A percentile compares a stretch with the other conserved stretches of the same genome.
Evolutionary conservation across 2,329 filamentous ascomycete species (phyloP).

Genomic region (Rachicladosporium sp.): DNA sequence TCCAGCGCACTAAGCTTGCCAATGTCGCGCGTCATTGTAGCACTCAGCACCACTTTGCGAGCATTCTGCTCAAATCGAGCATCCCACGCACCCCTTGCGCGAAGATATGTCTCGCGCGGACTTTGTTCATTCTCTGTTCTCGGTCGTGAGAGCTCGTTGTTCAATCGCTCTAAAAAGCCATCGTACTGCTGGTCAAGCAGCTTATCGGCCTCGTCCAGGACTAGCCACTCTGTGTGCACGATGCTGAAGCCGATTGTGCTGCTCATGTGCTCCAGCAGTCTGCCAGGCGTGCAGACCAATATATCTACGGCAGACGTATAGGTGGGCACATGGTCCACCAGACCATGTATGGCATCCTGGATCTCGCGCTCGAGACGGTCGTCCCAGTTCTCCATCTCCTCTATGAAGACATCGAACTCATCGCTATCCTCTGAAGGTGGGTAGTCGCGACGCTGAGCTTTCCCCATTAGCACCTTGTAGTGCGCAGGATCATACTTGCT

Average conservation of each 20-base stretch:
- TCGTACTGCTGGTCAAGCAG: conserved; percentile 57
- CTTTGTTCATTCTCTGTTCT: conserved; percentile 13
- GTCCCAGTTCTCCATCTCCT: conserved; percentile 8
- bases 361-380: conserved; percentile 17
- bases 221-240: conserved; percentile 69
- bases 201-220: conserved; percentile 90
- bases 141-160: conserved; percentile 12
- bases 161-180: conserved; percentile 17
- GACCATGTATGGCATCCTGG: conserved; percentile 26
- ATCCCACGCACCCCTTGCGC: conserved; percentile 21
- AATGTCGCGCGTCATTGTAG: conserved; percentile 81
- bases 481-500: conserved; percentile 50
- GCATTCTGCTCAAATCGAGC: conserved; percentile 34
- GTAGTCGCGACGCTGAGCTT: conserved; percentile 23
- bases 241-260: conserved; percentile 73
- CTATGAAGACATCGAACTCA: conserved; percentile 16
- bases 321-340: conserved; percentile 52
- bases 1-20: conserved; percentile 64
- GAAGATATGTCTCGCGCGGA: conserved; percentile 14
- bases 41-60: conserved; percentile 76
- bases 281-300: conserved; percentile 80
- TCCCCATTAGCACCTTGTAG: conserved; percentile 37
- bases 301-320: conserved; percentile 69
- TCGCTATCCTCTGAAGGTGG: conserved; percentile 26
- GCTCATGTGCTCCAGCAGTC: conserved; percentile 80